Evolutionary conservation across 306 rosid genomes (phyloP).

Genomic region (Cucurbita ficifolia): DNA sequence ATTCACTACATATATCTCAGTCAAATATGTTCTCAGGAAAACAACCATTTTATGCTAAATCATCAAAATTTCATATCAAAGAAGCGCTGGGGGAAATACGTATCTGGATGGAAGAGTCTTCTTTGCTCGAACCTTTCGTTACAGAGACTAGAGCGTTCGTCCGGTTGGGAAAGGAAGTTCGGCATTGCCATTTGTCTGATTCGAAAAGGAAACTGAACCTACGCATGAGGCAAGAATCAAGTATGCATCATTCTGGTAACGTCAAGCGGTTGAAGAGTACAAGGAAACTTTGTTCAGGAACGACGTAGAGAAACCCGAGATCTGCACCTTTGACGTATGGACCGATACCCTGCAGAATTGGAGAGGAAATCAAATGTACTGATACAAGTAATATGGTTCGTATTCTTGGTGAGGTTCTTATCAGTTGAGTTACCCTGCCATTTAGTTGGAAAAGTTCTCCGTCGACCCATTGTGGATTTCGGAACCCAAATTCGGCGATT

Average conservation of each 20-base stretch:
- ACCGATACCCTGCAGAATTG: slow-evolving; percentile 61
- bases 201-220: slow-evolving; percentile 5
- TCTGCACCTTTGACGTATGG: slow-evolving; percentile 92
- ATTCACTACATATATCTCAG: background rate
- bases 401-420: background rate
- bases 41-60: background rate
- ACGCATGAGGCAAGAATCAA: background rate
- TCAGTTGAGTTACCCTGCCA: slow-evolving; percentile 55
- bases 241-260: slow-evolving; percentile 48
- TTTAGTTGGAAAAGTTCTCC: slow-evolving; percentile 94
- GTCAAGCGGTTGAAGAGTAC: slow-evolving; percentile 87
- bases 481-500: slow-evolving; percentile 79
- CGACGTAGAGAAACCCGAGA: slow-evolving; percentile 78
- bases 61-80: slow-evolving; percentile 2
- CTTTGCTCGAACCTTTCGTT: slow-evolving; percentile 3
- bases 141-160: background rate
- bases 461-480: slow-evolving; percentile 83
- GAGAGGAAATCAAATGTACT: background rate
- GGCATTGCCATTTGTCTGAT: slow-evolving; percentile 2
- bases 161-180: slow-evolving; percentile 18
- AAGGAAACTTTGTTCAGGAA: slow-evolving; percentile 88
- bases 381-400: background rate
- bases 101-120: slow-evolving; percentile 13
- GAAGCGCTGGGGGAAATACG: background rate
- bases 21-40: background rate